phyloP scores from a whole-genome alignment of 495 filamentous ascomycete genomes.

The Xylaria sp. region DNA sequence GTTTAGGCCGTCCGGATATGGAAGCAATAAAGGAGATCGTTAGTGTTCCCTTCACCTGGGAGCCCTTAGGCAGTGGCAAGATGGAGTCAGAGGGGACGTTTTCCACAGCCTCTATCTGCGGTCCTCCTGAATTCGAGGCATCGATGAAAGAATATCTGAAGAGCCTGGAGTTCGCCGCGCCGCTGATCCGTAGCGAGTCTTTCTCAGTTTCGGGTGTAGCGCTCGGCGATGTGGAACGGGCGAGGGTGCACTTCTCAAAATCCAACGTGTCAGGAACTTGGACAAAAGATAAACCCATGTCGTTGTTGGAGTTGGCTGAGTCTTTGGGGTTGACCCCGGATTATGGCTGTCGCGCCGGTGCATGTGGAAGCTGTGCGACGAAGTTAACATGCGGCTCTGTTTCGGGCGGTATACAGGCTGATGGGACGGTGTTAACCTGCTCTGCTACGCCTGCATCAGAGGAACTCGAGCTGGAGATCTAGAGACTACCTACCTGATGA shows the following conservation, averaged over 20 bases:
- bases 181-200: conserved; percentile 23
- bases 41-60: conserved; percentile 13
- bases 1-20: conserved; percentile 16
- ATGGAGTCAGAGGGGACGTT: conserved; percentile 20
- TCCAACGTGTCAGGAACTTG: conserved; percentile 19
- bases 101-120: conserved; percentile 17
- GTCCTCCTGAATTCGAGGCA: conserved; percentile 13
- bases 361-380: conserved; percentile 24
- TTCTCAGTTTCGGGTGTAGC: conserved; percentile 22
- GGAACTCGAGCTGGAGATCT: conserved; percentile 23
- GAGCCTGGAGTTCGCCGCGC: not conserved
- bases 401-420: conserved; percentile 23
- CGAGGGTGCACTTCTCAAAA: conserved; percentile 21
- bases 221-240: conserved; percentile 21
- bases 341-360: conserved; percentile 24
- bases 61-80: conserved; percentile 17
- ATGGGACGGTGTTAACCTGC: conserved; percentile 26
- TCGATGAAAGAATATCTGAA: conserved; percentile 12
- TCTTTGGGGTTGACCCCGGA: conserved; percentile 22
- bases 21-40: conserved; percentile 15
- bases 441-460: conserved; percentile 22
- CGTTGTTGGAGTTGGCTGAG: conserved; percentile 23
- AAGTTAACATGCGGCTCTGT: conserved; percentile 28
- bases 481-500: not conserved
- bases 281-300: conserved; percentile 19